Base-by-base conservation (phyloP, 345 rosid genomes). In the Arabis alpina region DNA sequence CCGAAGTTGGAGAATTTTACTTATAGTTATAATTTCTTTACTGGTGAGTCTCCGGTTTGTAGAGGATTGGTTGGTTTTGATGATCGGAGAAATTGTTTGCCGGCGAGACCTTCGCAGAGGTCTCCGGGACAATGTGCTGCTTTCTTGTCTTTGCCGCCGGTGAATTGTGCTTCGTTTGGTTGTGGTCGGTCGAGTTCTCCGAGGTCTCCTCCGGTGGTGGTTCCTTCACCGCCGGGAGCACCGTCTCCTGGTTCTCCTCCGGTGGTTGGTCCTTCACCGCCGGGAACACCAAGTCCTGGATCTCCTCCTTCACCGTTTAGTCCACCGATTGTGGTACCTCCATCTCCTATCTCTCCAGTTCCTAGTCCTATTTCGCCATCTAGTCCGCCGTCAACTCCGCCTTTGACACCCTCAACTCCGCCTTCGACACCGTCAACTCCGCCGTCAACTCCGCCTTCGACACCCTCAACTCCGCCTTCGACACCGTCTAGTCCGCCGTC, bases 21-120 rank as follows among this genome's bases (percentile, higher is more conserved):
- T 3, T 88, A 54, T 60, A 82, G 88, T 10, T 74, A 86, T 50
- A 90, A 90, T 64, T 90, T 77, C 85, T 90, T 90, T 80, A 88
- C 85, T 0, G 97, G 92, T 7, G 92, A 90, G 44, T 82, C 92
- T 1, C 94, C 90, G 9, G 81, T 71, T 6, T 90, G 97, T 76
- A 63, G 85, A 45, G 41, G 66, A 0, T 73, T 86, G 28, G 77
- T 64, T 45, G 81, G 44, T 1, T 82, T 86, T 50, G 86, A 88
- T 66, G 97, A 90, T 60, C 62, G 56, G 65, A 75, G 78, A 45
- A 90, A 90, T 60, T 90, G 97, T 79, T 64, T 90, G 74, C 84
- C 90, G 44, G 50, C 60, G 0, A 80, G 97, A 76, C 92, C 97
- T 43, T 64, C 48, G n/a, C 97, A 90, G 78, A 78, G 83, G 70